Evolutionary conservation across 2,329 filamentous ascomycete genomes (phyloP).

Genomic region (Elsinoe necatrix): DNA sequence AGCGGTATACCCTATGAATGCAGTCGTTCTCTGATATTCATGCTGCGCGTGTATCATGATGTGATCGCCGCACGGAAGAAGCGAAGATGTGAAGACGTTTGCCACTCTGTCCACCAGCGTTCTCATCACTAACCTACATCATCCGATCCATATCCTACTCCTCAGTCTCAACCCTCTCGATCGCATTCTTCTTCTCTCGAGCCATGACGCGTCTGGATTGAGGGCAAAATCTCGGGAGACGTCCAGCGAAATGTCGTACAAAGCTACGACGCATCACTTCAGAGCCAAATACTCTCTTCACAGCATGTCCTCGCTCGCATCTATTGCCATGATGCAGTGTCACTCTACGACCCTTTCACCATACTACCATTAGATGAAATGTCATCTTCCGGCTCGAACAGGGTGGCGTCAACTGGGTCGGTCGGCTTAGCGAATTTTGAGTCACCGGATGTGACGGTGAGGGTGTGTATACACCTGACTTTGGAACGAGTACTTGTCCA

Average conservation of each 20-base stretch:
- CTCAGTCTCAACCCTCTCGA: conserved; percentile 2
- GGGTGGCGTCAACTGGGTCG: conserved; percentile 35
- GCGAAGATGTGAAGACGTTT: neutral
- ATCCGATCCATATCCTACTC: neutral
- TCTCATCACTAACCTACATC: neutral
- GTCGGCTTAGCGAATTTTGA: too few species aligned
- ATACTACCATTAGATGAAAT: too few species aligned
- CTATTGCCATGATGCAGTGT: conserved; percentile 35
- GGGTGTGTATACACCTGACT: too few species aligned
- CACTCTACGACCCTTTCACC: too few species aligned
- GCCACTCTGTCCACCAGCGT: neutral
- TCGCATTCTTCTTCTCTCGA: conserved; percentile 13
- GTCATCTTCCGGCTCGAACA: conserved; percentile 38
- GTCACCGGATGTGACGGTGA: too few species aligned
- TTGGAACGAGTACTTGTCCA: too few species aligned
- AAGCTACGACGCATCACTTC: conserved; percentile 31
- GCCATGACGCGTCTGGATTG: conserved; percentile 22
- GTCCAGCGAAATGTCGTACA: conserved; percentile 27
- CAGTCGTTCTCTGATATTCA: neutral
- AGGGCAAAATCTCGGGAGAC: conserved; percentile 20
- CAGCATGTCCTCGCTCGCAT: conserved; percentile 32
- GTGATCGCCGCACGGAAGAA: neutral
- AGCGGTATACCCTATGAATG: conserved; percentile 2
- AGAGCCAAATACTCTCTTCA: conserved; percentile 32
- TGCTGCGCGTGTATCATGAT: neutral